A percentile compares a stretch with the other conserved stretches of the same genome.
Evolutionary conservation across 2,329 filamentous ascomycete genomes (phyloP).

Genomic region (Niveomyces coronatus): DNA sequence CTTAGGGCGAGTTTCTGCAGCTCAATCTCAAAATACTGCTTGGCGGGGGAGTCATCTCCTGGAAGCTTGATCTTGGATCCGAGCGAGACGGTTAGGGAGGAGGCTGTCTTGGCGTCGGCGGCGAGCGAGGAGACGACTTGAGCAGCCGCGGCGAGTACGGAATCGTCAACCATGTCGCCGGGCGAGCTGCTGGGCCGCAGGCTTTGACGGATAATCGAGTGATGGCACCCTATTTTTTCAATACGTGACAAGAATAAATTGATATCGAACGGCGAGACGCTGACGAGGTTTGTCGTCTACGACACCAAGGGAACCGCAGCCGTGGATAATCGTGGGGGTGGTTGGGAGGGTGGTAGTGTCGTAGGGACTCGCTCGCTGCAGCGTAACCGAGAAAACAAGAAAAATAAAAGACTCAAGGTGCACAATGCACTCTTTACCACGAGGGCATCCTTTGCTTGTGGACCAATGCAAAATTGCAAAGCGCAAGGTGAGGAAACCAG

Average conservation of each 20-base stretch:
- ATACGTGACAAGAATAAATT: too few relatives aligned
- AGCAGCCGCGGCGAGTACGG: constrained; percentile 42
- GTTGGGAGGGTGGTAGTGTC: too few relatives aligned
- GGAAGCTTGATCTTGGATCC: constrained; percentile 57
- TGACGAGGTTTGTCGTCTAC: too few relatives aligned
- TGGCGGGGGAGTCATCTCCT: constrained; percentile 64
- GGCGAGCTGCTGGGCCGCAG: constrained; percentile 9
- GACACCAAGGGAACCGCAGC: too few relatives aligned
- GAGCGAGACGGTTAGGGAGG: constrained; percentile 29
- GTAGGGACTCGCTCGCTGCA: too few relatives aligned
- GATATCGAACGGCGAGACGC: too few relatives aligned
- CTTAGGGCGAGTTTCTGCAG: constrained; percentile 67
- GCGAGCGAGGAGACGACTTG: constrained; percentile 45
- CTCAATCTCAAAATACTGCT: constrained; percentile 72
- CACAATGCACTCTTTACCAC: constrained; percentile 6
- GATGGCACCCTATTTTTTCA: too few relatives aligned
- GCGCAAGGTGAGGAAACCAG: not conserved
- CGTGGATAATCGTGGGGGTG: too few relatives aligned
- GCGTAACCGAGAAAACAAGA: not conserved
- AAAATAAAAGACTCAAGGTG: not conserved
- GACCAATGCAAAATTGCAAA: not conserved
- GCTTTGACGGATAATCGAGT: too few relatives aligned
- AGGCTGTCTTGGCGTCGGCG: constrained; percentile 28
- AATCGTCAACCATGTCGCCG: constrained; percentile 40
- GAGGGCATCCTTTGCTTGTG: constrained; percentile 6